Base-by-base conservation (phyloP, 495 filamentous ascomycete genomes). In the Annulohypoxylon maeteangense region DNA sequence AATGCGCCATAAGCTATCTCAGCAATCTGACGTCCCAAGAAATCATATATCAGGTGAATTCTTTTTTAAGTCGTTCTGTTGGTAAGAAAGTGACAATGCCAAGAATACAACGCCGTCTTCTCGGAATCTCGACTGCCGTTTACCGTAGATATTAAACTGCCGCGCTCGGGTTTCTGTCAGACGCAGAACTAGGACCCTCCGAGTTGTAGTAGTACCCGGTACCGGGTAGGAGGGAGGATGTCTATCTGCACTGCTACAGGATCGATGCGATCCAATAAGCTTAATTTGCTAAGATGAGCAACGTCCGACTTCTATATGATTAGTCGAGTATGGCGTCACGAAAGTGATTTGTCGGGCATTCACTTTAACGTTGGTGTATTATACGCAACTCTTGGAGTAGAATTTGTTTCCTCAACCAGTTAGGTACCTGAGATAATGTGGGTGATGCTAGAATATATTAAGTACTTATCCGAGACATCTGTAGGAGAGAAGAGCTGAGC, bases 181-280 rank as follows among this genome's bases (percentile, higher is more conserved):
- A n/a, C 34, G 14, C 45, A 50, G 59, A 27, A 12, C 29, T 38
- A 31, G 61, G 12, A 63, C 47, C 45, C 20, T 48, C 16, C 36
- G 38, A 14, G 14, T 16, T 55, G 40, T 56, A 25, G 45, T 31
- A 31, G 36, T 48, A 42, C 61, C 61, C 47, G 20, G 47, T 62
- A 66, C 47, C 68, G 38, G 62, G 61, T 70, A 60, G 29, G 23
- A 42, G 55, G 68, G 25, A 58, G 58, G 62, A 50, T 63, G 57
- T 54, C 27, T 60, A 57, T 58, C 36, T 67, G 68, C 62, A 67
- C 48, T 67, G 50, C 56, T 47, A 71, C 68, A 11, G 42, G n/a
- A 56, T 70, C 40, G 47, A 34, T 48, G 45, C 44, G 23, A 40
- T 47, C 50, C 38, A 62, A 50, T 48, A 50, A 31, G 29, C 31